A percentile compares a stretch with the other conserved stretches of the same genome.
Evolutionary conservation across 1,284 basidiomycete genomes (phyloP).

Genomic region (Tylopilus sp.): DNA sequence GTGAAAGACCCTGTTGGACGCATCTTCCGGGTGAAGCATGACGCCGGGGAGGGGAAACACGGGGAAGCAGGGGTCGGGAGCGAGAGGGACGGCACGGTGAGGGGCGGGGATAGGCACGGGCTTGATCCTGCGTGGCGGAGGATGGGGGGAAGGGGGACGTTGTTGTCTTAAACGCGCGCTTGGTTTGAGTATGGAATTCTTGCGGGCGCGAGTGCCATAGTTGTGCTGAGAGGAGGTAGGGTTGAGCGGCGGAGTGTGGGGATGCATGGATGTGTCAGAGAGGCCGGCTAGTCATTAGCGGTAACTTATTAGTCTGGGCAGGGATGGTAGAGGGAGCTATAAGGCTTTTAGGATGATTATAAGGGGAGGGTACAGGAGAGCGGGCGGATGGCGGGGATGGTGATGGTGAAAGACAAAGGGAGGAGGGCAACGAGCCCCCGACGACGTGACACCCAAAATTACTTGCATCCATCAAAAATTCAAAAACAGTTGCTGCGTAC

Average conservation of each 20-base stretch:
- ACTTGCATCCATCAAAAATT: slow-evolving; percentile 36
- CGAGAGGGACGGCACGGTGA: slow-evolving; percentile 14
- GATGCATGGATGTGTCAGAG: slow-evolving; percentile 32
- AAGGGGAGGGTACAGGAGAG: slow-evolving; percentile 30
- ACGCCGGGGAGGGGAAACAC: slow-evolving; percentile 61
- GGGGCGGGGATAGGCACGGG: slow-evolving; percentile 30
- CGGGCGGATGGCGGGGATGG: slow-evolving; percentile 33
- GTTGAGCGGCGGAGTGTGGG: slow-evolving; percentile 16
- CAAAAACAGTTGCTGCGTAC: slow-evolving; percentile 37
- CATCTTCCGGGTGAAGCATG: slow-evolving; percentile 70
- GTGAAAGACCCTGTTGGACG: slow-evolving; percentile 63
- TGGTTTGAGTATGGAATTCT: slow-evolving; percentile 52
- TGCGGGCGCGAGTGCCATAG: slow-evolving; percentile 59
- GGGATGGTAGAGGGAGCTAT: slow-evolving; percentile 36
- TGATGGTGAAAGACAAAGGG: slow-evolving; percentile 40
- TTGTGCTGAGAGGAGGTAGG: slow-evolving; percentile 22
- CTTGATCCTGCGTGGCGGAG: slow-evolving; percentile 39
- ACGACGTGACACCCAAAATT: slow-evolving; percentile 36
- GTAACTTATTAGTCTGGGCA: slow-evolving; percentile 45
- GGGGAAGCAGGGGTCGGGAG: slow-evolving; percentile 16
- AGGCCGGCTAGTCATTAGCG: slow-evolving; percentile 23
- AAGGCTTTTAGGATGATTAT: slow-evolving; percentile 25
- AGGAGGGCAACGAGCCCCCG: slow-evolving; percentile 26
- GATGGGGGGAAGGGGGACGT: slow-evolving; percentile 33
- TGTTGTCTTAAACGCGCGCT: slow-evolving; percentile 50